Base-by-base conservation (phyloP, 2,329 filamentous ascomycete species). In the Neofusicoccum kwambonambiense region DNA sequence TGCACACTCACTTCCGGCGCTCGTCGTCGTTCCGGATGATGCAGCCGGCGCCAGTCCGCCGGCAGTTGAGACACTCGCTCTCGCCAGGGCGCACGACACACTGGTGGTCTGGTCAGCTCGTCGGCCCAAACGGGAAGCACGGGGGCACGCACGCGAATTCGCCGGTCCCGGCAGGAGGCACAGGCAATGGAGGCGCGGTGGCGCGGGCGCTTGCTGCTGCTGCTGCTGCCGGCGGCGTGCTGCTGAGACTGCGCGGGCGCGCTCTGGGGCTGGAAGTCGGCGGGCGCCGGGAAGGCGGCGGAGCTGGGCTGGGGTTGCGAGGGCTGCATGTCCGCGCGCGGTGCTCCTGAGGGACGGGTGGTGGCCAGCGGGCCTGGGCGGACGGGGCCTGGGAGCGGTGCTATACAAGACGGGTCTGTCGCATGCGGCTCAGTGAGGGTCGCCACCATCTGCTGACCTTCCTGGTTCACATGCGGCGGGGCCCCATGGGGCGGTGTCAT, bases 1-100 rank as follows among this genome's bases (percentile, higher is more conserved):
- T n/a, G 27, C n/a, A 45, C 8, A 74, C 79, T 45, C 70, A 84
- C 84, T 83, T 77, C 72, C 84, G 75, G 47, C 84, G 75, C 70
- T 86, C 84, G 71, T 86, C 84, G 66, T 86, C 84, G 68, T 86
- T 84, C 69, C 83, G 85, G 69, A 86, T 86, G 62, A 86, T 75
- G 68, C 84, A 86, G 52, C 81, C 77, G 11, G 80, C 78, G 15
- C 81, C 83, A 2, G 81, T 78, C 63, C 82, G 77, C 68, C 81
- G 81, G 71, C 84, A 86, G 66, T 85, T 83, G 19, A 79, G 81
- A 71, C 84, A 86, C 65, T 80, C 78, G 9, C 75, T 74, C 66
- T 84, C 79, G 12, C 83, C 83, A 47, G 82, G 78, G 49, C 81
- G 83, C 9, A 86, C 83, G 2, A 86, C 84, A 67, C 84, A 86